Percentiles rank a stretch among this genome's conserved stretches.
phyloP scores from a whole-genome alignment of 352 stramenopile species.

The Globisporangium orthogonon region DNA sequence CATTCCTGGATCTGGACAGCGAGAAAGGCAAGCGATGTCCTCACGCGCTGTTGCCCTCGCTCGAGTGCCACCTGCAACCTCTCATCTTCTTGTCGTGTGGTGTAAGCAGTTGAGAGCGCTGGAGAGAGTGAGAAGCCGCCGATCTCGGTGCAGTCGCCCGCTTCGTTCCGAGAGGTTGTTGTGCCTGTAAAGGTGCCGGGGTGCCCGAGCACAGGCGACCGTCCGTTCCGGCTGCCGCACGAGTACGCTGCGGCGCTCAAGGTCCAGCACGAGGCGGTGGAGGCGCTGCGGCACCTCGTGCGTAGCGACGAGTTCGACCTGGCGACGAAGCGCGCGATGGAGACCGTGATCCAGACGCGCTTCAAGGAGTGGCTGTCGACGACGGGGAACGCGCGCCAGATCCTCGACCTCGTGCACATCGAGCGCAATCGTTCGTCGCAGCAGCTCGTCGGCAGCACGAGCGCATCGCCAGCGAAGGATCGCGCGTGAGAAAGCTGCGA shows the following conservation, averaged over 20 bases:
- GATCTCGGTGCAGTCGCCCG: slow-evolving; percentile 49
- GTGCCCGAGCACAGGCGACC: slow-evolving; percentile 29
- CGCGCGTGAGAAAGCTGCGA: not conserved
- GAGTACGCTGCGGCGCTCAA: slow-evolving; percentile 63
- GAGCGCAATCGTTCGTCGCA: slow-evolving; percentile 31
- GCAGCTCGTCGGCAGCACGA: slow-evolving; percentile 2
- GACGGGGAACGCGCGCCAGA: slow-evolving; percentile 83
- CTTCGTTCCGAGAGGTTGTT: slow-evolving; percentile 58
- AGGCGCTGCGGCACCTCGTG: slow-evolving; percentile 62
- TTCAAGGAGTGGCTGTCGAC: slow-evolving; percentile 88
- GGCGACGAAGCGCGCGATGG: slow-evolving; percentile 70
- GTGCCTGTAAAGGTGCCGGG: slow-evolving; percentile 56
- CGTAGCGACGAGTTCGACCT: slow-evolving; percentile 79
- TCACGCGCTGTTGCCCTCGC: not conserved
- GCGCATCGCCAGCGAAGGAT: slow-evolving; percentile 13
- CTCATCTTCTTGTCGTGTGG: not conserved
- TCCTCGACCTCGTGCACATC: slow-evolving; percentile 85
- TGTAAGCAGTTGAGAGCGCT: slow-evolving; percentile 20
- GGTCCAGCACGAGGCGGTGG: slow-evolving; percentile 68
- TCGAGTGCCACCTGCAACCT: not conserved
- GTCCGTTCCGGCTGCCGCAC: slow-evolving; percentile 72
- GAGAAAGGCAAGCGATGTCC: slow-evolving; percentile 36
- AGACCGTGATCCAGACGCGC: slow-evolving; percentile 73
- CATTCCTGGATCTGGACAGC: slow-evolving; percentile 62
- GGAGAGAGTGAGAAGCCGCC: slow-evolving; percentile 44